Evolutionary conservation across 2,329 filamentous ascomycete species (phyloP).

Genomic region (Penicillium glabrum): DNA sequence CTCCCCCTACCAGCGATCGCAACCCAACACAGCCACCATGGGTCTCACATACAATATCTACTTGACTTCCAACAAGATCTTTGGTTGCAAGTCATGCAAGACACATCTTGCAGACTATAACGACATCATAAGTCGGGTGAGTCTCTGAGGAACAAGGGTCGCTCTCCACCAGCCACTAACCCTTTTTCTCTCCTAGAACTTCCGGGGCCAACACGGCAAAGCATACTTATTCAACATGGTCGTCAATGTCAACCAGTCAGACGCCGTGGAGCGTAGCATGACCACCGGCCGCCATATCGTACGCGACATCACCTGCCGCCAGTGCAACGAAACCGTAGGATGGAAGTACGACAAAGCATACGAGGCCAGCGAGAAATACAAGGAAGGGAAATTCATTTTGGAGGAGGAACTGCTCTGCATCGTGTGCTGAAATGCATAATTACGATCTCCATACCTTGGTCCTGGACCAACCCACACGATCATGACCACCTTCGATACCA

Average conservation of each 20-base stretch:
- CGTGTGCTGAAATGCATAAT: conserved; percentile 55
- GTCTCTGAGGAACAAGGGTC: conserved; percentile 30
- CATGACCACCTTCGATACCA: not conserved
- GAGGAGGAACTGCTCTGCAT: conserved; percentile 86
- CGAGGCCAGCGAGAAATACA: conserved; percentile 91
- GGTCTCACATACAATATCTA: conserved; percentile 91
- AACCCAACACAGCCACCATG: conserved; percentile 54
- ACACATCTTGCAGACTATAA: conserved; percentile 93
- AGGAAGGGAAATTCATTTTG: conserved; percentile 97
- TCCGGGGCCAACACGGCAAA: conserved; percentile 96
- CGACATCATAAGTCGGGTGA: conserved; percentile 89
- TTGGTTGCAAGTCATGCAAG: conserved; percentile 93
- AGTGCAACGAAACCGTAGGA: conserved; percentile 89
- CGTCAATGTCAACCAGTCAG: conserved; percentile 80
- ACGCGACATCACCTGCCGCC: conserved; percentile 84
- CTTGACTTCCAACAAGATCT: conserved; percentile 81
- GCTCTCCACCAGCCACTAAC: conserved; percentile 8
- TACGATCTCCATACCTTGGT: not conserved
- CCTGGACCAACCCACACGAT: not conserved
- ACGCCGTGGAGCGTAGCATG: conserved; percentile 95
- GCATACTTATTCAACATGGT: conserved; percentile 94
- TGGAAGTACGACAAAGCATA: conserved; percentile 99
- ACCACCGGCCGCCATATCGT: conserved; percentile 94
- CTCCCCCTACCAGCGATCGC: conserved; percentile 3
- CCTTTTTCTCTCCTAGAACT: conserved; percentile 64